phyloP scores from a whole-genome alignment of 306 rosid genomes.

The Vicia villosa region DNA sequence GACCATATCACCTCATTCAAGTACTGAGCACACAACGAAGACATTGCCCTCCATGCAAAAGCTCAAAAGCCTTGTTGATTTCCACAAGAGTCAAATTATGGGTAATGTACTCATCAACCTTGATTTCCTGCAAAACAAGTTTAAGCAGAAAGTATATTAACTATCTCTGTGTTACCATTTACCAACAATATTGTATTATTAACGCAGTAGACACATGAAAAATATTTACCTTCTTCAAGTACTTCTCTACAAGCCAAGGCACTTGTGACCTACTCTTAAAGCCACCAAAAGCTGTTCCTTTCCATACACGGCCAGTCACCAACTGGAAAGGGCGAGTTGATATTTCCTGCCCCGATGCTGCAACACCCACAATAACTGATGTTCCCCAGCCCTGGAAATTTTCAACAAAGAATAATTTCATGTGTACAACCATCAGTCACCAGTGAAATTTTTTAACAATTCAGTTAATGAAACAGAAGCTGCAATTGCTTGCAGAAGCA shows the following conservation, averaged over 20 bases:
- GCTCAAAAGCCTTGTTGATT: constrained; percentile 87
- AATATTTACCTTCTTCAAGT: constrained; percentile 78
- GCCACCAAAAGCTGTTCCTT: constrained; percentile 97
- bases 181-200: constrained; percentile 17
- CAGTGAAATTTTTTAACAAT: constrained; percentile 21
- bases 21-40: constrained; percentile 78
- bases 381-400: constrained; percentile 89
- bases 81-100: constrained; percentile 69
- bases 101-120: constrained; percentile 91
- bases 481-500: background rate
- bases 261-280: constrained; percentile 97
- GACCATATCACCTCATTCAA: constrained; percentile 36
- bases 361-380: constrained; percentile 91
- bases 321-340: constrained; percentile 92
- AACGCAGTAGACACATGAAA: constrained; percentile 17
- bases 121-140: constrained; percentile 69
- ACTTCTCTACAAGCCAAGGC: constrained; percentile 96
- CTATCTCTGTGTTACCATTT: background rate
- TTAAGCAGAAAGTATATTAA: background rate
- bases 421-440: constrained; percentile 12
- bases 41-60: constrained; percentile 83
- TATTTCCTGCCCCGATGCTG: constrained; percentile 94
- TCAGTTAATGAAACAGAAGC: constrained; percentile 10
- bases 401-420: constrained; percentile 16
- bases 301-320: constrained; percentile 96